Base-by-base conservation (phyloP, 164 flowering plant species). In the Piper betle region DNA sequence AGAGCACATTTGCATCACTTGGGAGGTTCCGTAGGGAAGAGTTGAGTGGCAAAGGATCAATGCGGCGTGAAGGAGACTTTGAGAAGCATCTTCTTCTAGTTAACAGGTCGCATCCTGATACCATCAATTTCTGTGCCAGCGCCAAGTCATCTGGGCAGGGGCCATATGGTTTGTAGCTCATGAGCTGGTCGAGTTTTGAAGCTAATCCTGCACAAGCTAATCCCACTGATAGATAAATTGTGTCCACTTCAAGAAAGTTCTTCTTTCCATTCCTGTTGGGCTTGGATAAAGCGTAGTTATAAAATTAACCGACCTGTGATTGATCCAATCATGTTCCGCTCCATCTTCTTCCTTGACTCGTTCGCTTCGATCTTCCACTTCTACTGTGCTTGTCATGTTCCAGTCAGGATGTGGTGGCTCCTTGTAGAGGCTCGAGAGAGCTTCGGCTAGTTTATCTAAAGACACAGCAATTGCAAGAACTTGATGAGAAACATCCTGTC, bases 31-130 rank as follows among this genome's bases (percentile, higher is more conserved):
- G 76, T 9, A 73, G 72, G 7, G 79, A 79, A 38, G 69, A 52
- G 57, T 73, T 70, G 16, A 64, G 37, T 1, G 74, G 66, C 6
- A 68, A 55, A 61, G 76, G 78, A 64, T 61, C 71, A 56, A 50
- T 70, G 61, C 73, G 74, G 11, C 40, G 64, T 50, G 71, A 67
- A 16, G 77, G 74, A 13, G 75, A 62, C 63, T 57, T 76, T 58
- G 82, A 63, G 69, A 79, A 72, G 73, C 82, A 76, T 66, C 75
- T 63, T 63, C 82, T 71, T 43, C 77, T 75, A 3, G 78, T 78
- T 25, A 76, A 46, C 7, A 80, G 80, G 18, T 74, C 80, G 42
- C 80, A 79, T 10, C 82, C 80, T 16, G 67, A 46, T 0, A 65
- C 54, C 4, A 72, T 70, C 6, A 76, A 78, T 70, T 70, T 79